Evolutionary conservation across 495 filamentous ascomycete genomes (phyloP).

Genomic region (Xylaria scruposa): DNA sequence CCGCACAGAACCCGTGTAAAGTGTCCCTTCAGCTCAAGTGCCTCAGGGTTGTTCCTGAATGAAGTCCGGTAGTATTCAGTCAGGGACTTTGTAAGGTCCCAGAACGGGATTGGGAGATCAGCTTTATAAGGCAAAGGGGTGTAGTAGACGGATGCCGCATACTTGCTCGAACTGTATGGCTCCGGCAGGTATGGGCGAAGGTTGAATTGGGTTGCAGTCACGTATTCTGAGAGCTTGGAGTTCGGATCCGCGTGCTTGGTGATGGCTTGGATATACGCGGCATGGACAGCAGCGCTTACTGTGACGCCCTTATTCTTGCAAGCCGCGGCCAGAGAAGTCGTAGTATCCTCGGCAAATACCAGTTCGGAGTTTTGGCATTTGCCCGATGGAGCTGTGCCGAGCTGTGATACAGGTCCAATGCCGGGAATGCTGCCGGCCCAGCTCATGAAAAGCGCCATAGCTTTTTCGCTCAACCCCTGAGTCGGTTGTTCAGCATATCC

Average conservation of each 20-base stretch:
- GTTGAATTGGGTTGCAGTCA: conserved; percentile 33
- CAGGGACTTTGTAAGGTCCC: too few species aligned
- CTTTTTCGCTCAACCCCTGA: conserved; percentile 26
- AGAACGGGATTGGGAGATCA: too few species aligned
- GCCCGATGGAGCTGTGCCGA: conserved; percentile 26
- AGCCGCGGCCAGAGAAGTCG: conserved; percentile 22
- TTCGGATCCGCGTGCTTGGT: conserved; percentile 29
- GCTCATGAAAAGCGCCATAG: conserved; percentile 24
- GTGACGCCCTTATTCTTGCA: conserved; percentile 26
- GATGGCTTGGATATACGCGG: conserved; percentile 29
- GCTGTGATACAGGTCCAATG: too few species aligned
- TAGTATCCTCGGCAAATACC: conserved; percentile 26
- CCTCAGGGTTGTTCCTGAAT: too few species aligned
- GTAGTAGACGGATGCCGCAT: conserved; percentile 31
- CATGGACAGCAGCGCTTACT: conserved; percentile 28
- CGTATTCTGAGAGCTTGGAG: conserved; percentile 31
- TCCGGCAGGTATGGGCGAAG: conserved; percentile 26
- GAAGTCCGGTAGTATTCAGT: too few species aligned
- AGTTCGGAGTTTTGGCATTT: conserved; percentile 27
- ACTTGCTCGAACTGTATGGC: conserved; percentile 29
- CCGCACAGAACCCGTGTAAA: too few species aligned
- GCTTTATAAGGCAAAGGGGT: too few species aligned
- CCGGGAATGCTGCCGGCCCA: conserved; percentile 31
- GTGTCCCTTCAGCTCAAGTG: too few species aligned
- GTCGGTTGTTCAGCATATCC: conserved; percentile 30